A percentile compares a stretch with the other conserved stretches of the same genome.
Conservation (phyloP, 2,329 filamentous ascomycete genomes). For the Penicillium oxalicum region DNA sequence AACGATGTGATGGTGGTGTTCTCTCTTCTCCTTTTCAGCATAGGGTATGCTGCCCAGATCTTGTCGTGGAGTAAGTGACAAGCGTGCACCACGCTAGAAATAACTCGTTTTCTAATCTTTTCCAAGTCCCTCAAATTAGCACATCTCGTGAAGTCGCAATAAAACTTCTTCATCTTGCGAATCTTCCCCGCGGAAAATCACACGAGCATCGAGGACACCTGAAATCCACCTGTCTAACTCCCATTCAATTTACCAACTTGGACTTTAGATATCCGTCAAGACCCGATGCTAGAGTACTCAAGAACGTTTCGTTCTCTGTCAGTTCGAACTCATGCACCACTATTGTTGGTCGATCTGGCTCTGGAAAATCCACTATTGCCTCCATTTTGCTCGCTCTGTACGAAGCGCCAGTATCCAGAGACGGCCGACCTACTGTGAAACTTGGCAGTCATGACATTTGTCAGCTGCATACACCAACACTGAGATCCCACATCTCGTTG, state of each 20-base stretch:
- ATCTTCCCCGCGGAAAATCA: slow-evolving; percentile 50
- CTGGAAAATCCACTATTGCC: slow-evolving; percentile 83
- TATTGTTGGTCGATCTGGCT: slow-evolving; percentile 77
- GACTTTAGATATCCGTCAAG: slow-evolving; percentile 66
- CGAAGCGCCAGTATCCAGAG: slow-evolving; percentile 27
- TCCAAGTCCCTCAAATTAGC: slow-evolving; percentile 67
- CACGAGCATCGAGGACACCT: slow-evolving; percentile 54
- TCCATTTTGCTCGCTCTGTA: slow-evolving; percentile 71
- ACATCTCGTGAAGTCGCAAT: slow-evolving; percentile 66
- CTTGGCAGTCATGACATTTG: slow-evolving; percentile 50
- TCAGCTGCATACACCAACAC: slow-evolving; percentile 52
- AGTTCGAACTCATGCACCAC: slow-evolving; percentile 61
- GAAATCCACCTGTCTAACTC: slow-evolving; percentile 37
- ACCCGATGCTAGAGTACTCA: slow-evolving; percentile 51
- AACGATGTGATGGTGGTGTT: slow-evolving; percentile 66
- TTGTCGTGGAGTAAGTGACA: slow-evolving; percentile 52
- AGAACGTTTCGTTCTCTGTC: slow-evolving; percentile 61
- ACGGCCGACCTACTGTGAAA: slow-evolving; percentile 43
- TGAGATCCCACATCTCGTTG: slow-evolving; percentile 59
- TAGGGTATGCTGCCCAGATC: slow-evolving; percentile 63
- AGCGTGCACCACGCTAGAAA: too few relatives aligned
- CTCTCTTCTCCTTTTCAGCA: slow-evolving; percentile 75
- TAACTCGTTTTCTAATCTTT: slow-evolving; percentile 6
- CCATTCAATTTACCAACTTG: slow-evolving; percentile 57
- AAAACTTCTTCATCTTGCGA: slow-evolving; percentile 64